These are phyloP conservation scores for Penicillium bialowiezense DNA, from an alignment of 495 filamentous ascomycete genomes.

Conservation along the genomic window DNA sequence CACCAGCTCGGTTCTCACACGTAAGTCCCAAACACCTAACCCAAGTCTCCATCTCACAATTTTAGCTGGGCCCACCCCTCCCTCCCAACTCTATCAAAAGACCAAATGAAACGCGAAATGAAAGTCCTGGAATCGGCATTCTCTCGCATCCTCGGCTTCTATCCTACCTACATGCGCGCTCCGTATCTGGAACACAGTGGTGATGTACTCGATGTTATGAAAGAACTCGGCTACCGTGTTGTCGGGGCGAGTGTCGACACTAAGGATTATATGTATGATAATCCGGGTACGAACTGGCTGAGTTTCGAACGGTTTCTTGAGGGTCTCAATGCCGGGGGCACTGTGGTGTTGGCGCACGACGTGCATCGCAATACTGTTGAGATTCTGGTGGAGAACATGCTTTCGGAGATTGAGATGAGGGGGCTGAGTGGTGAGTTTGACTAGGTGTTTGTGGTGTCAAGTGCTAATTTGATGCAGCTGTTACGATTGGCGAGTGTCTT, in stretches of 20 bases:
- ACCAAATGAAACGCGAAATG: constrained; percentile 61
- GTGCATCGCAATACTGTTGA: constrained; percentile 40
- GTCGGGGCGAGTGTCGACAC: constrained; percentile 45
- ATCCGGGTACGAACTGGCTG: constrained; percentile 17
- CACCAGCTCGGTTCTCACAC: constrained; percentile 79
- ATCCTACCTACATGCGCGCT: constrained; percentile 68
- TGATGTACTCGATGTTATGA: constrained; percentile 27
- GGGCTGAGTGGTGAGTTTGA: constrained; percentile 36
- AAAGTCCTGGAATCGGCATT: constrained; percentile 67
- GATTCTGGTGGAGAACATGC: constrained; percentile 34
- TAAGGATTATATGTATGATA: constrained; percentile 41
- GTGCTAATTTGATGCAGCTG: constrained; percentile 42
- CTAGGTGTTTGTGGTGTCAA: too few species aligned
- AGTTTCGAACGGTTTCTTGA: constrained; percentile 30
- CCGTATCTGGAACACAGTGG: constrained; percentile 38
- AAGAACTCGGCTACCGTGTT: constrained; percentile 39
- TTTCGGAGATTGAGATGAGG: constrained; percentile 24
- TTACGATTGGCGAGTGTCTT: constrained; percentile 74
- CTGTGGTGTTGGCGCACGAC: constrained; percentile 45
- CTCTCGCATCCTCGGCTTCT: constrained; percentile 63
- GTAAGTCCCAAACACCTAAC: too few species aligned
- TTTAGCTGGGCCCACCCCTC: constrained; percentile 57
- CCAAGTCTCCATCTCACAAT: too few species aligned
- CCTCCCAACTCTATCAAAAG: constrained; percentile 50
- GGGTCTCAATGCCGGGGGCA: constrained; percentile 30